Evolutionary conservation across 345 rosid genomes (phyloP), one percentile per base, ranked within the genome.

Genomic region (Lenwebbia sp.): DNA sequence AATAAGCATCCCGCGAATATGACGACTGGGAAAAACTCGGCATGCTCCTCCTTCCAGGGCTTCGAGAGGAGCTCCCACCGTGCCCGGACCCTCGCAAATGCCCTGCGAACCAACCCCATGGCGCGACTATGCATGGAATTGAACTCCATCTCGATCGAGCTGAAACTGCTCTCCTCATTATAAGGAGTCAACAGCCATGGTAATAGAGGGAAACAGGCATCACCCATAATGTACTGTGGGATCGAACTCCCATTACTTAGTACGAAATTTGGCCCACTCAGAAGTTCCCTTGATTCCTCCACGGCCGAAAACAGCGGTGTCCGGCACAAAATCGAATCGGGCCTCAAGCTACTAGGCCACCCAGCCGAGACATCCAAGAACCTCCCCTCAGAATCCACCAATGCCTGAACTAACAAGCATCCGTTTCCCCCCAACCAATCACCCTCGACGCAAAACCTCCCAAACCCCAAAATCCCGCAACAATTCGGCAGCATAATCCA

Each of bases 111-210:
- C 85, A 86, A 83, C 75, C 83, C 83, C 93, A 93, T 92, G 56
- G 92, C 95, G 13, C 86, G 89, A 54, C 84, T 83, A 81, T 94
- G 91, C 74, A 86, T 91, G 4, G 88, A 83, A 85, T 96, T 93
- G 88, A 94, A 96, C 89, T 93, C 94, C 62, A 82, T 89, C 86
- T 88, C 87, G 1, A 87, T 87, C 2, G 89, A 90, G 54, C 92
- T 86, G 12, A 89, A 91, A 87, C 93, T 90, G 57, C 90, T 90
- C 25, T 91, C 95, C 40, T 92, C 95, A 23, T 88, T 86, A 65
- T 92, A 96, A 83, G 97, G 96, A 62, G 96, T 93, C 87, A 95
- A 53, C 82, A 96, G 95, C 99, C 98, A 96, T 14, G 94, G 91
- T 85, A 93, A 83, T 28, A 93, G 89, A 26, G 99, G 97, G 56